phyloP scores from a whole-genome alignment of 1,139 yeast species.

The Yamadazyma sp. region DNA sequence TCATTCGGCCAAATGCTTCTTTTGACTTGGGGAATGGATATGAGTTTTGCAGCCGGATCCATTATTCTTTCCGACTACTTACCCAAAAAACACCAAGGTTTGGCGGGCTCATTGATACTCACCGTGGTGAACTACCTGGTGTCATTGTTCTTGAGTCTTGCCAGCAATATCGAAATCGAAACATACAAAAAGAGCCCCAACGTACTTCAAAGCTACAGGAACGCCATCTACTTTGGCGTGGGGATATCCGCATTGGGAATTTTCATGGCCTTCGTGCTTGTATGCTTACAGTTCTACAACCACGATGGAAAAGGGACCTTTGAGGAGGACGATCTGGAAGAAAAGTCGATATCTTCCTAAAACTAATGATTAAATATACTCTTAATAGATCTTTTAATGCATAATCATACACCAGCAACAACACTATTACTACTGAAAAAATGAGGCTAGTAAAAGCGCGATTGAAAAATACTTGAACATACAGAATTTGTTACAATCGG shows the following conservation, averaged over 20 bases:
- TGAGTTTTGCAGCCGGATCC: constrained; percentile 59
- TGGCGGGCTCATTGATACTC: constrained; percentile 59
- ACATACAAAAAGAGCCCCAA: constrained; percentile 22
- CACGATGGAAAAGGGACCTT: constrained; percentile 9
- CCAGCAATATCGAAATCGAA: constrained; percentile 47
- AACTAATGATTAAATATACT: not conserved
- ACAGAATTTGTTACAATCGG: constrained; percentile 1
- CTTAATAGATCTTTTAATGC: constrained; percentile 1
- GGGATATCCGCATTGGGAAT: constrained; percentile 40
- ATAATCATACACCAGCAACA: not conserved
- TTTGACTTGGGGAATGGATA: constrained; percentile 58
- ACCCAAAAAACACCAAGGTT: constrained; percentile 55
- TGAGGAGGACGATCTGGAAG: constrained; percentile 3
- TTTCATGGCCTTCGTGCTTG: constrained; percentile 27
- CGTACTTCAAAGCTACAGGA: constrained; percentile 37
- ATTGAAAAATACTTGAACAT: not conserved
- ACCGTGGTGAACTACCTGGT: constrained; percentile 57
- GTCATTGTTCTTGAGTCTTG: constrained; percentile 52
- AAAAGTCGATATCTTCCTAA: not conserved
- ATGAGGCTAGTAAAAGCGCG: not conserved
- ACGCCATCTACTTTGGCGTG: constrained; percentile 43
- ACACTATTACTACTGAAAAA: not conserved
- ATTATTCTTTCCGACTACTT: constrained; percentile 50
- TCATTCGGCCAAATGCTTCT: constrained; percentile 49
- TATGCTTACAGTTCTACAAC: constrained; percentile 22